These are phyloP conservation scores for Microdochium trichocladiopsis DNA, from an alignment of 2,329 filamentous ascomycete species.

Conservation along the genomic window DNA sequence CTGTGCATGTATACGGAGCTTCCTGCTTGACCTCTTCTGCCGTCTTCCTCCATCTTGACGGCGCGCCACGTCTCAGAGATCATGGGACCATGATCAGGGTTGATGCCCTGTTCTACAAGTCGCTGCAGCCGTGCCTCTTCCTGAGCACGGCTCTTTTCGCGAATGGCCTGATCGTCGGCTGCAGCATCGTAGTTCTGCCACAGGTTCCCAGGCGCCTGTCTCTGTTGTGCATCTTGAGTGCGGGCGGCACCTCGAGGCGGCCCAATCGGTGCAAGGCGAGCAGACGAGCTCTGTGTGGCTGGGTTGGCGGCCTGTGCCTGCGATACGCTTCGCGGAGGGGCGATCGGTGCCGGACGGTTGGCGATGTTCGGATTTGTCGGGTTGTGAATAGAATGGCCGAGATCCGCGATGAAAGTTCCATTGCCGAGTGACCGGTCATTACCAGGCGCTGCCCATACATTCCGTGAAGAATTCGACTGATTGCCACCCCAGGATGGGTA, in stretches of 20 bases:
- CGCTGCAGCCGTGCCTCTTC: slow-evolving; percentile 34
- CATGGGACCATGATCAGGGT: slow-evolving; percentile 34
- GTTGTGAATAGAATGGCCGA: slow-evolving; percentile 40
- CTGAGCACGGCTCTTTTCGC: slow-evolving; percentile 28
- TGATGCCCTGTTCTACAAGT: slow-evolving; percentile 38
- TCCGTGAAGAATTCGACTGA: slow-evolving; percentile 40
- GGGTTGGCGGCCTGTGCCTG: slow-evolving; percentile 9
- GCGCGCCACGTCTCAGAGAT: slow-evolving; percentile 48
- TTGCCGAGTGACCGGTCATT: slow-evolving; percentile 69
- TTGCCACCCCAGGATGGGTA: slow-evolving; percentile 41
- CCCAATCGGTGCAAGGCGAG: slow-evolving; percentile 19
- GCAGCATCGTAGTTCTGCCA: slow-evolving; percentile 16
- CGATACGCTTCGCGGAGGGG: slow-evolving; percentile 19
- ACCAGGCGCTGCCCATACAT: slow-evolving; percentile 71
- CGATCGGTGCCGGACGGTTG: slow-evolving; percentile 37
- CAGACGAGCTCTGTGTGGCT: slow-evolving; percentile 5
- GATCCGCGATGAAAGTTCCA: slow-evolving; percentile 64
- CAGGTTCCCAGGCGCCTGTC: slow-evolving; percentile 5
- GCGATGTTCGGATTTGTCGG: slow-evolving; percentile 23
- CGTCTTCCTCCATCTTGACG: slow-evolving; percentile 21
- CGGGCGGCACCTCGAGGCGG: slow-evolving; percentile 14
- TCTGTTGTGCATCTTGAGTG: slow-evolving; percentile 4
- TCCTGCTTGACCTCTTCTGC: slow-evolving; percentile 20
- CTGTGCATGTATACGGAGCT: background rate
- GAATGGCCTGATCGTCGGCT: slow-evolving; percentile 35